These are phyloP conservation scores for Pueraria montana DNA, from an alignment of 306 rosid genomes.

Conservation along the genomic window DNA sequence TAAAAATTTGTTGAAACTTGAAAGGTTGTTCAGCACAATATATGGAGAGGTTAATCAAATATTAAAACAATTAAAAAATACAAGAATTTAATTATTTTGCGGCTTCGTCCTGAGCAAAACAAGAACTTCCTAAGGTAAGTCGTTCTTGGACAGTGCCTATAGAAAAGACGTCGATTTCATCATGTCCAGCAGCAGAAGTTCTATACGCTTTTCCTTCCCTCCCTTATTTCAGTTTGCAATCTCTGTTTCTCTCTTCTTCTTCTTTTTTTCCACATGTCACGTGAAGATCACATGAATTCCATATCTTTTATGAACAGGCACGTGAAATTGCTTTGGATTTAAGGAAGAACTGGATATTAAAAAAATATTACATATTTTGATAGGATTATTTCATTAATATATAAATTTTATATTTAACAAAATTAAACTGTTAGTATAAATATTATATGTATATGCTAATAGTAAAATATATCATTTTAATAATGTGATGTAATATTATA, in stretches of 20 bases:
- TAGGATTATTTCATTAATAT: not conserved
- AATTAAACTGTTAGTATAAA: no score
- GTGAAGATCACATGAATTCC: conserved; percentile 50
- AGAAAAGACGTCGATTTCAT: not conserved
- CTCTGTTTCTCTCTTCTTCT: not conserved
- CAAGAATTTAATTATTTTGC: not conserved
- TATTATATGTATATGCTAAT: no score
- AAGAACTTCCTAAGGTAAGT: not conserved
- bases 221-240: conserved; percentile 20
- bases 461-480: no score
- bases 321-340: not conserved
- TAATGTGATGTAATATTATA: not conserved
- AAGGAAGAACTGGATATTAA: not conserved
- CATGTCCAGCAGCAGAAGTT: not conserved
- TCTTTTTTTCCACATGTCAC: not conserved
- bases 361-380: not conserved
- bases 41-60: no score
- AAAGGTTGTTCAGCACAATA: no score
- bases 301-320: not conserved
- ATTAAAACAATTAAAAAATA: not conserved
- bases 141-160: not conserved
- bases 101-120: not conserved
- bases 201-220: not conserved
- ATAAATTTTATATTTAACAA: no score
- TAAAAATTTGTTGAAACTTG: not conserved